Conservation (phyloP, 805 yeast genomes). For the Komagataella mondaviorum region DNA sequence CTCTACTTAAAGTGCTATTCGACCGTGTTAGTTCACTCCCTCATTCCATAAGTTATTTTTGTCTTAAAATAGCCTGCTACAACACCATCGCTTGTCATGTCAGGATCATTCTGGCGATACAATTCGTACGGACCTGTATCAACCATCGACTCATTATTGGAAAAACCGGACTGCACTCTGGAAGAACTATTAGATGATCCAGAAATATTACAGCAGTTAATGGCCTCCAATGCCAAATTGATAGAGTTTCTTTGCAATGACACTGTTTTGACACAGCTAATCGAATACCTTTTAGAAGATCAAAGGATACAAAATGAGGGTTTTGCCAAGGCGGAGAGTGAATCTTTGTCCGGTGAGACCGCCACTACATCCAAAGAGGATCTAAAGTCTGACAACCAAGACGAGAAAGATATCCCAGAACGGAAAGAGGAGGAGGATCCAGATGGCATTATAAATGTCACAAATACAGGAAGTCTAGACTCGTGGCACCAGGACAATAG, state of each 20-base stretch:
- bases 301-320: conserved; percentile 19
- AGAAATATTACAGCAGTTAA: conserved; percentile 58
- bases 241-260: conserved; percentile 74
- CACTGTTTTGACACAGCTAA: conserved; percentile 52
- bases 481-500: conserved; percentile 11
- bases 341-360: conserved; percentile 1
- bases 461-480: not conserved
- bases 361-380: conserved; percentile 7
- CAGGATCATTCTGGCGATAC: conserved; percentile 40
- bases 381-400: conserved; percentile 2
- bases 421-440: conserved; percentile 8
- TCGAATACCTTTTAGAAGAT: conserved; percentile 48
- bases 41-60: not conserved
- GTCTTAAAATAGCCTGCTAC: conserved; percentile 6
- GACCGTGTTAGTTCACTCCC: not conserved
- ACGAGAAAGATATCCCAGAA: conserved; percentile 7
- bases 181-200: conserved; percentile 63
- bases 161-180: conserved; percentile 29
- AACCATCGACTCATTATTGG: conserved; percentile 19
- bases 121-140: conserved; percentile 12
- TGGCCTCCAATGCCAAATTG: conserved; percentile 60
- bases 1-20: not conserved
- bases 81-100: conserved; percentile 36
- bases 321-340: conserved; percentile 1
- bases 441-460: conserved; percentile 1